Evolutionary conservation across 306 rosid species (phyloP).

Genomic region (Cyamopsis tetragonoloba): DNA sequence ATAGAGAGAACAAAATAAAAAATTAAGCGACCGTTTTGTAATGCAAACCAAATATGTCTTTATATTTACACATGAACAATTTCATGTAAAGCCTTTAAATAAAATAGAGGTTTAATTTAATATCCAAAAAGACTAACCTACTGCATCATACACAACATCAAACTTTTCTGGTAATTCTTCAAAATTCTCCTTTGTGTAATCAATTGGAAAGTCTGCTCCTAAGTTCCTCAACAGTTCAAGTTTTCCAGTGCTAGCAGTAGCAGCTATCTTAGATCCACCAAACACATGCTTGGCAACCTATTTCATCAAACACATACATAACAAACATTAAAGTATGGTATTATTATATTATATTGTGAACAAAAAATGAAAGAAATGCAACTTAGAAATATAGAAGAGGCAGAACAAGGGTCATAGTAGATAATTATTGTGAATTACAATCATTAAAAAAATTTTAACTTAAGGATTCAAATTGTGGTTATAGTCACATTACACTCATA

Average conservation of each 20-base stretch:
- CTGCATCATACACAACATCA: constrained; percentile 52
- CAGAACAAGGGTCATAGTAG: background rate
- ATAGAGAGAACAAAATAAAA: too few relatives aligned
- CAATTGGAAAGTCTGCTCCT: constrained; percentile 55
- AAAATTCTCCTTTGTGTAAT: constrained; percentile 48
- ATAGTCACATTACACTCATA: too few relatives aligned
- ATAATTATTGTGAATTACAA: background rate
- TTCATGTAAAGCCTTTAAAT: background rate
- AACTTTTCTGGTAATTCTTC: constrained; percentile 53
- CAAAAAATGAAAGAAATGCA: too few relatives aligned
- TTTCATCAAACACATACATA: background rate
- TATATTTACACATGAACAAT: background rate
- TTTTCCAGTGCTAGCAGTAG: constrained; percentile 52
- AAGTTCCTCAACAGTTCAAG: constrained; percentile 43
- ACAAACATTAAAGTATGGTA: too few relatives aligned
- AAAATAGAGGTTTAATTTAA: background rate
- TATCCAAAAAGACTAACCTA: constrained; percentile 44
- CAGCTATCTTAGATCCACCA: constrained; percentile 57
- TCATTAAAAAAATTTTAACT: too few relatives aligned
- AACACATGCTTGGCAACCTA: constrained; percentile 63
- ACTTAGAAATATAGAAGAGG: too few relatives aligned
- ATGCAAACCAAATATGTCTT: too few relatives aligned
- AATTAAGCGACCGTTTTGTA: too few relatives aligned
- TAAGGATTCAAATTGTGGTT: too few relatives aligned
- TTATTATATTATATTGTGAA: too few relatives aligned